Evolutionary conservation across 1,284 basidiomycete species (phyloP).

Genomic region (Papiliotrema terrestris): DNA sequence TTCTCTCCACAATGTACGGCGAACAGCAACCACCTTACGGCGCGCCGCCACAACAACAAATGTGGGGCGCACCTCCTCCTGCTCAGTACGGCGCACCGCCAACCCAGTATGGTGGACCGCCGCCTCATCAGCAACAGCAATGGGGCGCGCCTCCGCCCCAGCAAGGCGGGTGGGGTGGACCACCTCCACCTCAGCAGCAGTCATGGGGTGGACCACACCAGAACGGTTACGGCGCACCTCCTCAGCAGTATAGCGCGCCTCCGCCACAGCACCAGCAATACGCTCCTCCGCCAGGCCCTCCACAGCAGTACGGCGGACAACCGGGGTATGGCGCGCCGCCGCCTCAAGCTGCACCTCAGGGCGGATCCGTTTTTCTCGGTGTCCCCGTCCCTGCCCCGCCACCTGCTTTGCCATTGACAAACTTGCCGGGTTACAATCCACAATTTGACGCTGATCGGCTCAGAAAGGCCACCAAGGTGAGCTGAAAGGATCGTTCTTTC

Average conservation of each 20-base stretch:
- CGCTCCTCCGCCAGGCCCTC: not conserved
- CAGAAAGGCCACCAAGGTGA: slow-evolving; percentile 49
- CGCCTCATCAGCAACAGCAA: slow-evolving; percentile 1
- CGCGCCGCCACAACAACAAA: slow-evolving; percentile 17
- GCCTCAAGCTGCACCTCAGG: not conserved
- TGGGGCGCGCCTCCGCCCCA: not conserved
- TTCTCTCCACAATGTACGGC: not conserved
- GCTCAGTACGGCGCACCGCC: slow-evolving; percentile 20
- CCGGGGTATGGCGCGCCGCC: slow-evolving; percentile 7
- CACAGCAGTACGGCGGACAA: not conserved
- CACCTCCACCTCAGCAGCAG: slow-evolving; percentile 12
- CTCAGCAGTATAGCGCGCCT: slow-evolving; percentile 10
- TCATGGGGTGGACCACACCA: slow-evolving; percentile 18
- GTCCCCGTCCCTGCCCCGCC: slow-evolving; percentile 43
- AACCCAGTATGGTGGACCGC: slow-evolving; percentile 6
- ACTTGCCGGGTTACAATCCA: slow-evolving; percentile 43
- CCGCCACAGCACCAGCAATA: not conserved
- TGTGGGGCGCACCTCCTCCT: slow-evolving; percentile 18
- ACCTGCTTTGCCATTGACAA: slow-evolving; percentile 35
- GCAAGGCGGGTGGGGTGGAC: slow-evolving; percentile 8
- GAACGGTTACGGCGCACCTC: slow-evolving; percentile 10
- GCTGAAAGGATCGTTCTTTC: not conserved
- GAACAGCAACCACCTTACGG: slow-evolving; percentile 18
- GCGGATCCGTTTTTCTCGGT: slow-evolving; percentile 37
- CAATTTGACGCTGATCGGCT: slow-evolving; percentile 47